Evolutionary conservation across 2,329 filamentous ascomycete genomes (phyloP).

Genomic region (Fusarium cyanostomum): DNA sequence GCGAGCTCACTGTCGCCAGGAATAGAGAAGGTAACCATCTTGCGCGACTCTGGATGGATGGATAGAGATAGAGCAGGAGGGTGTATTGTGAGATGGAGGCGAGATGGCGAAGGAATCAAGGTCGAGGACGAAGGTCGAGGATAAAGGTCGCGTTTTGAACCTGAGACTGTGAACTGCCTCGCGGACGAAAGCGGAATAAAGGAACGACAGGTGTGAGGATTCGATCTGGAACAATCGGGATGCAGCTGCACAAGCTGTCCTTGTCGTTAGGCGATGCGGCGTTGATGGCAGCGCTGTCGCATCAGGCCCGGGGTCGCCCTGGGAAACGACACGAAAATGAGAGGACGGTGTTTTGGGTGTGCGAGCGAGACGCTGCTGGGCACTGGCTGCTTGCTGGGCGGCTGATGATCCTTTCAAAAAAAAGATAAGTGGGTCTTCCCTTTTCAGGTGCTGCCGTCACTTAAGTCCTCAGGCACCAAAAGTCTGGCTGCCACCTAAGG

Average conservation of each 20-base stretch:
- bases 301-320: slow-evolving; percentile 43
- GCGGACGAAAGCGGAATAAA: slow-evolving; percentile 17
- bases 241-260: slow-evolving; percentile 27
- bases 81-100: slow-evolving; percentile 15
- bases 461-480: slow-evolving; percentile 37
- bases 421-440: slow-evolving; percentile 22
- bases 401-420: slow-evolving; percentile 38
- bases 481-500: slow-evolving; percentile 16
- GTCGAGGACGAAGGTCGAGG: slow-evolving; percentile 25
- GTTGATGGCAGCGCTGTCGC: slow-evolving; percentile 43
- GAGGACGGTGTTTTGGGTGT: slow-evolving; percentile 43
- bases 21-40: slow-evolving; percentile 53
- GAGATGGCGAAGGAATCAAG: slow-evolving; percentile 18
- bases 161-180: slow-evolving; percentile 10
- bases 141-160: slow-evolving; percentile 26
- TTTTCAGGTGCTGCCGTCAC: neutral
- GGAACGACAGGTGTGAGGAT: slow-evolving; percentile 10
- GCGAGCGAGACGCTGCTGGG: slow-evolving; percentile 21
- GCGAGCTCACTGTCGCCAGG: slow-evolving; percentile 49
- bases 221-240: slow-evolving; percentile 28
- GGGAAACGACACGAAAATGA: slow-evolving; percentile 44
- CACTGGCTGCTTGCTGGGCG: slow-evolving; percentile 28
- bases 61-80: slow-evolving; percentile 3
- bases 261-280: slow-evolving; percentile 38
- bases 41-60: slow-evolving; percentile 10